Base-by-base conservation (phyloP, 768 basidiomycete genomes). In the Crassisporium funariophilum region DNA sequence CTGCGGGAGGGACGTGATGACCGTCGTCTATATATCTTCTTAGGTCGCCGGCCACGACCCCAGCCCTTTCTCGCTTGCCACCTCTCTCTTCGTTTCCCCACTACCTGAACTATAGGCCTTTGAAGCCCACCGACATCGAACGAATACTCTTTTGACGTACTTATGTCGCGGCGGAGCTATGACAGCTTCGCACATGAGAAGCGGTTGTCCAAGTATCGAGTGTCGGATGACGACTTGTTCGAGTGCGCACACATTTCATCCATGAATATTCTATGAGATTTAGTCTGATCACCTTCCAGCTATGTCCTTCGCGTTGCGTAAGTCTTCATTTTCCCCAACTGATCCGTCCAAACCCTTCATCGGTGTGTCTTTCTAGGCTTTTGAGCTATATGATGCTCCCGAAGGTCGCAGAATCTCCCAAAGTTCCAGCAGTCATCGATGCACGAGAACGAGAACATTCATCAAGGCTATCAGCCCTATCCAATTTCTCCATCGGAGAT, bases 291-390 rank as follows among this genome's bases (percentile, higher is more conserved):
- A 3, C 2, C 29, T 47, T 29, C 12, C 51, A 94, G 91, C 55
- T 90, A 88, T 81, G 80, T 79, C 29, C 76, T 94, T 36, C 83
- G 91, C 49, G 86, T 88, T 69, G 86, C 88, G 91, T 93, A 65
- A 75, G 88, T 76, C 27, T 38, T 41, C 44, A 47, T 56, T 40
- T 22, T 47, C 45, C 49, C 25, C 50, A 31, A 44, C 23, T 48
- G 38, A 46, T 20, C 27, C 41, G 24, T 22, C 20, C 44, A 29
- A 46, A 38, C 42, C 22, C 13, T 46, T 54, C 27, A 43, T 41
- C 37, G 47, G 58, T 55, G 36, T 41, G 35, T 47, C 25, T 51
- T 48, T 44, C n/a, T 44, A 94, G 91, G 33, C 77, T 88, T 52
- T 68, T 94, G 47, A 79, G 81, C 68, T 80, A 91, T 63, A 72